phyloP scores from a whole-genome alignment of 2,329 filamentous ascomycete genomes.

The Rhynchosporium graminicola region DNA sequence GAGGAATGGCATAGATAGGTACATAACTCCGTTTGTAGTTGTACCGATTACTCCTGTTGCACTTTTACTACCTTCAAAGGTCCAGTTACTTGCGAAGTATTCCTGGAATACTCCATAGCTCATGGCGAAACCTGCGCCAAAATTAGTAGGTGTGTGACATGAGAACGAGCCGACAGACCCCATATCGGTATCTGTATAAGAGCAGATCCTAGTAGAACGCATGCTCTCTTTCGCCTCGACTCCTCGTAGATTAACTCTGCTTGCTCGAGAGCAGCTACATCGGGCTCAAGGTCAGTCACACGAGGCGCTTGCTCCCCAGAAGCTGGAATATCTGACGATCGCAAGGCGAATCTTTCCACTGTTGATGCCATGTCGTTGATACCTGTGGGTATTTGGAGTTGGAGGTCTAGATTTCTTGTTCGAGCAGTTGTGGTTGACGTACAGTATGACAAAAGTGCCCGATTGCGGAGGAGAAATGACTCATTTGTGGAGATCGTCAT shows the following conservation, averaged over 20 bases:
- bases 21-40: constrained; percentile 53
- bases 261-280: constrained; percentile 40
- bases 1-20: constrained; percentile 52
- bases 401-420: not conserved
- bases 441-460: not conserved
- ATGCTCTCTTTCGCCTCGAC: constrained; percentile 33
- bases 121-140: constrained; percentile 59
- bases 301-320: not conserved
- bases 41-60: constrained; percentile 27
- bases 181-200: constrained; percentile 55
- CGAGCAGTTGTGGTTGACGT: not conserved
- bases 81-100: constrained; percentile 53
- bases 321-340: not conserved
- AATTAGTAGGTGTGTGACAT: constrained; percentile 7
- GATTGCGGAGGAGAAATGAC: not conserved
- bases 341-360: not conserved
- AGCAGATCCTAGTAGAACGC: constrained; percentile 53
- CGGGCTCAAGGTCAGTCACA: constrained; percentile 11
- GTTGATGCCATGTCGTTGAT: constrained; percentile 2
- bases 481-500: not conserved
- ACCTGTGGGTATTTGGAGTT: not conserved
- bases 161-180: constrained; percentile 43
- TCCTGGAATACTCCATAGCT: constrained; percentile 70
- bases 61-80: constrained; percentile 14
- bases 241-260: constrained; percentile 42